Base-by-base conservation (phyloP, 768 basidiomycete genomes). In the Kondoa subrosea region DNA sequence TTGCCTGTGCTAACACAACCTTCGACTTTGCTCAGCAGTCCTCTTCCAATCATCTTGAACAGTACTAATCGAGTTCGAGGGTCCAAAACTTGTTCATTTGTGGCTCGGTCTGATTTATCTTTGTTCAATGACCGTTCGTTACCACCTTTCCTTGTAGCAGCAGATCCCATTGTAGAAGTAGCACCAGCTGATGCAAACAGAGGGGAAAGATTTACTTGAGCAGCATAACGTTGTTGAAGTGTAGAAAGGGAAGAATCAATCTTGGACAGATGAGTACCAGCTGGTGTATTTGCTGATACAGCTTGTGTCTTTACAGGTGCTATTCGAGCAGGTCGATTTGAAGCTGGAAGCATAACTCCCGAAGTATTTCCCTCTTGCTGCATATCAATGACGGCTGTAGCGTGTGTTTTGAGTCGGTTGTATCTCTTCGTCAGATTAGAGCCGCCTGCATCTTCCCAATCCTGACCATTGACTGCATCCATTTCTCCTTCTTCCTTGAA, bases 351-450 rank as follows among this genome's bases (percentile, higher is more conserved):
- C 67, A 68, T 56, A 66, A 30, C 70, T 68, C 32, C 70, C 33
- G 21, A 71, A 66, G 32, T 59, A 66, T 14, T 67, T 65, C 1
- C 71, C 30, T 17, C 34, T 65, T 2, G 58, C 29, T 16, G 31
- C 33, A 25, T 56, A 40, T 34, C 65, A 4, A 40, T 74, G 26
- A 73, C 68, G 34, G 74, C 87, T 26, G 87, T 88, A 67, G 89
- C 85, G 76, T 96, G 89, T 76, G 96, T 92, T 63, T 87, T 81
- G 32, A 97, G 81, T 27, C 95, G 86, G 78, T 97, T 97, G 78
- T 88, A 99, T 74, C 96, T 91, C 78, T 97, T 97, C 34, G 95
- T 97, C 74, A 99, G 96, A 79, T 99, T 95, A n/a, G n/a, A n/a
- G 95, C 76, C 63, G 70, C 65, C 60, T 16, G 40, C 57, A 50